Base-by-base conservation (phyloP, 2,329 filamentous ascomycete species). In the Penicillium decumbens region DNA sequence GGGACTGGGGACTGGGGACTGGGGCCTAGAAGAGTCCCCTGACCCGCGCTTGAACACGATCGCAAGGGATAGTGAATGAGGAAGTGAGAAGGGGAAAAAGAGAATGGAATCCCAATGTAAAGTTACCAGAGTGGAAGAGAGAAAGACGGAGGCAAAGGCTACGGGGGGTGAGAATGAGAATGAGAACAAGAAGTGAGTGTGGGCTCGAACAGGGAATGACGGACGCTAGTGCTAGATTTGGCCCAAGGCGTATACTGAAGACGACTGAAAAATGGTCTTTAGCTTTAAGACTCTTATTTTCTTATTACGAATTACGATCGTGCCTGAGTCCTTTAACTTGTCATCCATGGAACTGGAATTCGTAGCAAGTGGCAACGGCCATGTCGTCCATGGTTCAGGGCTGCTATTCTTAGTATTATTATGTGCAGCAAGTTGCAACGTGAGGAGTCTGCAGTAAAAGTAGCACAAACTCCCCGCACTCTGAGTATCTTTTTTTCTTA, bases 21-120 rank as follows among this genome's bases (percentile, higher is more conserved):
- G 39, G 39, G 45, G 24, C n/a, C 20, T 9, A 41, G 23, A 40
- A 33, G 33, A 28, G 47, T 55, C 50, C 52, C 56, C 56, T 52
- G 61, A 63, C 61, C 62, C 61, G 59, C 60, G 59, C 46, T 47
- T 54, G 43, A 54, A 60, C 50, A 57, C 51, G 54, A 61, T 28
- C 27, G 27, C 58, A 51, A 57, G 37, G 20, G 28, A 25, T 45
- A 20, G 33, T 25, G 42, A 51, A 33, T 38, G 25, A 30, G 13
- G 40, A 9, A 30, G 18, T 32, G 23, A 44, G 23, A 18, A 25
- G 40, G n/a, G n/a, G 9, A 18, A 6, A 12, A n/a, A 42, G n/a
- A 23, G 25, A 24, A 42, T 29, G 40, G 10, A 30, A 1, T 42
- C 25, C n/a, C n/a, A 25, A 23, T 2, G 33, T n/a, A 12, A 13